These are phyloP conservation scores for Syzygium aromaticum DNA, from an alignment of 345 rosid species.

Conservation along the genomic window DNA sequence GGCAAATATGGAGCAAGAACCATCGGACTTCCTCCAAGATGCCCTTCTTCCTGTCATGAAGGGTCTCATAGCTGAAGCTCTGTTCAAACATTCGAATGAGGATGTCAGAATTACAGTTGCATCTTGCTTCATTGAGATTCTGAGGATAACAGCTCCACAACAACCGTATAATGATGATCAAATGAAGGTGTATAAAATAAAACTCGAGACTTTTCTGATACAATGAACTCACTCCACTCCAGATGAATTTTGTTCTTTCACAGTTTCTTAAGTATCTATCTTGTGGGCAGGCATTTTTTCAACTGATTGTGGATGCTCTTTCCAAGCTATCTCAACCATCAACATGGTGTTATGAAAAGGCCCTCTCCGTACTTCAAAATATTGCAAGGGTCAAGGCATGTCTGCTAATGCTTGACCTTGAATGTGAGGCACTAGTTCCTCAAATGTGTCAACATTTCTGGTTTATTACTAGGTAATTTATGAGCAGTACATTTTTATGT, in stretches of 20 bases:
- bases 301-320: slow-evolving; percentile 39
- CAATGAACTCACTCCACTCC: neutral
- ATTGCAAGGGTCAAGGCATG: neutral
- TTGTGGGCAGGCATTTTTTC: slow-evolving; percentile 50
- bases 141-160: slow-evolving; percentile 74
- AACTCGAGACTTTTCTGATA: neutral
- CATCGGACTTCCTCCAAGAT: slow-evolving; percentile 25
- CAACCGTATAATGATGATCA: slow-evolving; percentile 55
- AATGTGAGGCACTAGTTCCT: neutral
- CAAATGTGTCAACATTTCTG: neutral
- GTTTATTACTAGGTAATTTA: neutral
- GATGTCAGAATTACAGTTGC: slow-evolving; percentile 54
- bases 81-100: slow-evolving; percentile 43
- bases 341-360: slow-evolving; percentile 29
- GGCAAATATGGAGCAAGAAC: slow-evolving; percentile 55
- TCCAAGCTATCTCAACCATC: slow-evolving; percentile 43
- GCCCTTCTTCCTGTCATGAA: slow-evolving; percentile 43
- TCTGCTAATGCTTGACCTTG: neutral
- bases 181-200: slow-evolving; percentile 49
- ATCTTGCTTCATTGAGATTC: slow-evolving; percentile 67
- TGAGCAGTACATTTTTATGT: neutral
- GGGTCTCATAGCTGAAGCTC: slow-evolving; percentile 41
- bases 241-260: neutral
- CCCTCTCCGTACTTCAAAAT: neutral
- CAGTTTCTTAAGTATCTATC: slow-evolving; percentile 1